A percentile compares a stretch with the other conserved stretches of the same genome.
Evolutionary conservation across 371 early-diverging fungal species (phyloP).

Genomic region (Mucor plumbeus): DNA sequence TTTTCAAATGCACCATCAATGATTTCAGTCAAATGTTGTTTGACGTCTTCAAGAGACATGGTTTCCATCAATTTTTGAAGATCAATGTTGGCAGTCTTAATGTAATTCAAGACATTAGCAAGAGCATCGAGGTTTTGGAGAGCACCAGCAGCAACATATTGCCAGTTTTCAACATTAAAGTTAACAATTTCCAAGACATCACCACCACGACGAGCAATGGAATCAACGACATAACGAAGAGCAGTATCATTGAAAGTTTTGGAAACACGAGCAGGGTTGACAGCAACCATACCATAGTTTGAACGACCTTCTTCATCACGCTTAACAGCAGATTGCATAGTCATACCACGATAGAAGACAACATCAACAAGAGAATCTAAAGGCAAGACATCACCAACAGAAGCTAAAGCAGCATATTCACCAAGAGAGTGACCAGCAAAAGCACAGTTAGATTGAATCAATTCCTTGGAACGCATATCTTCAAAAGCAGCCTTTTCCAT

Average conservation of each 20-base stretch:
- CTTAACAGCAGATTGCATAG: constrained; percentile 94
- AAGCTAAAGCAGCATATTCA: constrained; percentile 93
- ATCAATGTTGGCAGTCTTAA: constrained; percentile 81
- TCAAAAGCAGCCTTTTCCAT: constrained; percentile 94
- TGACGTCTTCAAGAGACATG: constrained; percentile 86
- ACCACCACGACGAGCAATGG: constrained; percentile 78
- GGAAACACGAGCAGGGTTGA: constrained; percentile 91
- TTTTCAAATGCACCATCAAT: constrained; percentile 78
- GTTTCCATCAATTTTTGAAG: constrained; percentile 85
- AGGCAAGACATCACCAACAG: constrained; percentile 89
- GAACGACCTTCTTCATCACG: constrained; percentile 86
- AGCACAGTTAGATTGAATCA: constrained; percentile 82
- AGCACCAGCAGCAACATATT: constrained; percentile 95
- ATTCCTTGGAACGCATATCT: constrained; percentile 89
- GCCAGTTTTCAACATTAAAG: constrained; percentile 96
- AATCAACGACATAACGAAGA: constrained; percentile 81
- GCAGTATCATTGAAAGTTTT: constrained; percentile 86
- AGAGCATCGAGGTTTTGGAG: constrained; percentile 81
- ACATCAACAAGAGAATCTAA: constrained; percentile 91
- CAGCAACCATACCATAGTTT: constrained; percentile 95
- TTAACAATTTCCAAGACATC: constrained; percentile 95
- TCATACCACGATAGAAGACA: constrained; percentile 97
- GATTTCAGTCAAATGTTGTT: constrained; percentile 81
- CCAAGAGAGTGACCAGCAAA: constrained; percentile 98
- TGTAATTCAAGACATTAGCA: constrained; percentile 81